A percentile compares a stretch with the other conserved stretches of the same genome.
phyloP scores from a whole-genome alignment of 169 alveolate genomes.

The Cryptosporidium tyzzeri region DNA sequence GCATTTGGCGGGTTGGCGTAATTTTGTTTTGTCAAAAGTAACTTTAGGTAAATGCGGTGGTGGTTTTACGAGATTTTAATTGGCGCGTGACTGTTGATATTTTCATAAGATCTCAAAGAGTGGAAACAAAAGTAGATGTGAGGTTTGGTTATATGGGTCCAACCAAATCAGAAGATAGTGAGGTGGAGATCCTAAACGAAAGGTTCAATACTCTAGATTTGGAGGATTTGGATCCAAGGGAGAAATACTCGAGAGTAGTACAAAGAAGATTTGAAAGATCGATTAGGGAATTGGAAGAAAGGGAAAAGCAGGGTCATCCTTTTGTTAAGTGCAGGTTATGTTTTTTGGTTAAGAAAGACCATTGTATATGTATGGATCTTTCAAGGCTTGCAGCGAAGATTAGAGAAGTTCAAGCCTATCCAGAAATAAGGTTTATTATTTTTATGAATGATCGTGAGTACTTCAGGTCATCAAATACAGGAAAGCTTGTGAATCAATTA shows the following conservation, averaged over 20 bases:
- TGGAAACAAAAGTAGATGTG: neutral
- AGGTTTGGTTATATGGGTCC: neutral
- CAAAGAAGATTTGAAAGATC: constrained; percentile 33
- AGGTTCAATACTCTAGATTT: constrained; percentile 5
- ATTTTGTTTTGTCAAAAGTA: neutral
- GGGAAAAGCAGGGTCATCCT: constrained; percentile 1
- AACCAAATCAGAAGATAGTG: neutral
- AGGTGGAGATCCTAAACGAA: neutral
- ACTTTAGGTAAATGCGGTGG: neutral
- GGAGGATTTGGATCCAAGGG: constrained; percentile 44
- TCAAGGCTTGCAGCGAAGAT: neutral
- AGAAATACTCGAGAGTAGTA: constrained; percentile 49
- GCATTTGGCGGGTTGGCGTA: neutral
- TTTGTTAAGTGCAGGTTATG: constrained; percentile 43
- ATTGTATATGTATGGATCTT: constrained; percentile 50
- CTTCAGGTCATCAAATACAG: constrained; percentile 64
- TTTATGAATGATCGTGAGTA: constrained; percentile 50
- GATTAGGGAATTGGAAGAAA: constrained; percentile 9
- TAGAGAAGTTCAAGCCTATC: neutral
- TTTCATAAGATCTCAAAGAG: neutral
- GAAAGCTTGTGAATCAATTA: constrained; percentile 31
- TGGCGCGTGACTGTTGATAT: neutral
- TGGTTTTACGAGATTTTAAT: neutral
- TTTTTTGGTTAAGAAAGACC: constrained; percentile 40
- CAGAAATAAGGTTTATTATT: constrained; percentile 37